Evolutionary conservation across 2,329 filamentous ascomycete genomes (phyloP), one percentile per base, ranked within the genome.

Genomic region (Cladosporium sp.): DNA sequence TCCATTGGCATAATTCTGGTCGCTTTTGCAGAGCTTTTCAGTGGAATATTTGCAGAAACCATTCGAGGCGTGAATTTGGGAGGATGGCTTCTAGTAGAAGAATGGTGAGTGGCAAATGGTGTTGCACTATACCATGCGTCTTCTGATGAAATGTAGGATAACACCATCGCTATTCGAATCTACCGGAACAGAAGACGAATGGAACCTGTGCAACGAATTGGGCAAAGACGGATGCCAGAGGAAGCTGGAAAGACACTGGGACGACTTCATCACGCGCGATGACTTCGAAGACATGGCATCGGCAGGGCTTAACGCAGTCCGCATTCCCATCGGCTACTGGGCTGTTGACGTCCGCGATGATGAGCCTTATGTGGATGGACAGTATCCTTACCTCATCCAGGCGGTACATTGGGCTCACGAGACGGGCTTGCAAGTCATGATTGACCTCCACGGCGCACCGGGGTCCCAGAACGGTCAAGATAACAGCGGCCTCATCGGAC

Each of bases 381-480:
- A 77, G 13, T 74, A 74, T 7, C 63, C 65, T 0, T 83, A 82
- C 56, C 66, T 83, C 8, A 78, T 81, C 51, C 68, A 71, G 17
- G 80, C 79, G 12, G 75, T 83, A 44, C 75, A 76, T 43, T 83
- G 80, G 79, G 76, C 80, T 3, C 62, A 76, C 38, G 67, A 68
- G 29, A 67, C 74, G 0, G 74, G 75, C 1, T 61, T 82, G 37
- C 79, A 80, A 62, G 71, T 83, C n/a, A 77, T 85, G 68, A 75
- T 88, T 58, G 84, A 88, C 63, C 67, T 87, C 18, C 84, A 88
- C 61, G 84, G 83, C 58, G 80, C 80, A 30, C 79, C 80, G 18
- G 75, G 76, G 4, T 84, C 80, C 7, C 83, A 86, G 59, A 85
- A 85, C 56, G 83, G 83, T 3, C 85, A 84, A 61, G 83, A 86